Conservation (phyloP, 257 asterid genomes). For the Euphrasia confusa region DNA sequence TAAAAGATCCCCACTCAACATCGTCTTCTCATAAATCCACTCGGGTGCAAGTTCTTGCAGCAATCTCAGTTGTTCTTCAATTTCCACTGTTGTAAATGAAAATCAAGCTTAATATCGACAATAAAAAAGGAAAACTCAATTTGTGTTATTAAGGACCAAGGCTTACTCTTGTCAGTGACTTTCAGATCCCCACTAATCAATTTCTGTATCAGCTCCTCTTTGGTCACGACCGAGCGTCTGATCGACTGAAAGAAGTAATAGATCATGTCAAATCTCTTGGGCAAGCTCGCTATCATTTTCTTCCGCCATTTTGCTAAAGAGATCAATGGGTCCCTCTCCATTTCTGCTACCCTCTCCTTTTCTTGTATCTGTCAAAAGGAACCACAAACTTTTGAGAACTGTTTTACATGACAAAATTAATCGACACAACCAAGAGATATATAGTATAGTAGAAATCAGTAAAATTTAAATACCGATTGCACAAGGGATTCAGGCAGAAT, state of each 20-base stretch:
- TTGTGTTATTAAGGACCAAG: neutral
- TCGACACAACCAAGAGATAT: neutral
- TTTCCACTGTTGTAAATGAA: slow-evolving; percentile 48
- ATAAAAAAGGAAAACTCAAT: neutral
- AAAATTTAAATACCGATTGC: slow-evolving; percentile 46
- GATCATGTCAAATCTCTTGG: slow-evolving; percentile 63
- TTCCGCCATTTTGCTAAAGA: slow-evolving; percentile 71
- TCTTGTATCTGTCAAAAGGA: slow-evolving; percentile 52
- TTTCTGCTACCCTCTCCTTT: slow-evolving; percentile 44
- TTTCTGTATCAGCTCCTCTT: slow-evolving; percentile 63
- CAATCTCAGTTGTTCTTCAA: slow-evolving; percentile 67
- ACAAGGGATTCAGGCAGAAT: slow-evolving; percentile 57
- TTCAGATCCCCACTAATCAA: slow-evolving; percentile 42
- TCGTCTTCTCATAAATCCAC: slow-evolving; percentile 65
- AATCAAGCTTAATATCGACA: slow-evolving; percentile 10
- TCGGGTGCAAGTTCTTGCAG: slow-evolving; percentile 79
- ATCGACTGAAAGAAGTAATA: slow-evolving; percentile 60
- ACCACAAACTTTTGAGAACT: neutral
- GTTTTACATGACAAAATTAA: neutral
- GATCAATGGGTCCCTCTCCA: slow-evolving; percentile 78
- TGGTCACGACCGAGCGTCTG: slow-evolving; percentile 57
- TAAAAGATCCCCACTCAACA: slow-evolving; percentile 58
- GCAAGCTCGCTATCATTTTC: slow-evolving; percentile 59
- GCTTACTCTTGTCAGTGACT: slow-evolving; percentile 56
- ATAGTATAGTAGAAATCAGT: neutral